Evolutionary conservation across 1,284 basidiomycete species (phyloP).

Genomic region (Puccinia brachypodii): DNA sequence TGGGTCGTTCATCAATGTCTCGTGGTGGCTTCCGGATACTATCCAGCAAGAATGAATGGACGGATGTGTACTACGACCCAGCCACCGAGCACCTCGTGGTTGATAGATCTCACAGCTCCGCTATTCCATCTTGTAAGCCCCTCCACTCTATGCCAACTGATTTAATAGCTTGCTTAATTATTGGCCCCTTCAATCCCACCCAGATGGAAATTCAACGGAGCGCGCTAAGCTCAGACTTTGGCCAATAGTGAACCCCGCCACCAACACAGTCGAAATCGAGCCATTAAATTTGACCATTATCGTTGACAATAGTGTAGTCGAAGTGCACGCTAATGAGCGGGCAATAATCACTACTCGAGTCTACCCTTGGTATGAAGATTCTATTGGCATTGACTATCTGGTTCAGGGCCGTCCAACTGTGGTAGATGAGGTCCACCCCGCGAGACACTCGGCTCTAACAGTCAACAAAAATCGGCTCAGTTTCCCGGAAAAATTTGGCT

Average conservation of each 20-base stretch:
- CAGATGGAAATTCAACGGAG: slow-evolving; percentile 51
- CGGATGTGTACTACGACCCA: slow-evolving; percentile 51
- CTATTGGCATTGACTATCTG: slow-evolving; percentile 2
- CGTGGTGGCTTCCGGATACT: slow-evolving; percentile 51
- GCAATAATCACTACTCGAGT: slow-evolving; percentile 55
- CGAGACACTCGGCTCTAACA: not conserved
- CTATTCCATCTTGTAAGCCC: slow-evolving; percentile 51
- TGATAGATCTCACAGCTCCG: slow-evolving; percentile 45
- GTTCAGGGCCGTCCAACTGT: slow-evolving; percentile 23
- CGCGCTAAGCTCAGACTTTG: slow-evolving; percentile 52
- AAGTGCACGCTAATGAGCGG: slow-evolving; percentile 56
- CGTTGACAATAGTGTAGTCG: slow-evolving; percentile 55
- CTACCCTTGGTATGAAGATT: slow-evolving; percentile 50
- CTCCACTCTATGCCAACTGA: not conserved
- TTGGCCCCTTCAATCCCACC: not conserved
- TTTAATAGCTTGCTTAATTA: not conserved
- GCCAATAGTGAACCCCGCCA: slow-evolving; percentile 46
- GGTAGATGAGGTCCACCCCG: slow-evolving; percentile 1
- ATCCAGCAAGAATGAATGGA: slow-evolving; percentile 52
- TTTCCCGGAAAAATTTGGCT: not conserved
- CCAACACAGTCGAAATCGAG: slow-evolving; percentile 7
- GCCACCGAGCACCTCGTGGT: slow-evolving; percentile 50
- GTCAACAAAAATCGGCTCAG: not conserved
- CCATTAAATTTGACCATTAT: slow-evolving; percentile 53
- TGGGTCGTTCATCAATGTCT: slow-evolving; percentile 1